These are phyloP conservation scores for Aspergillus fumigatiaffinis DNA, from an alignment of 2,329 filamentous ascomycete genomes.

Conservation along the genomic window DNA sequence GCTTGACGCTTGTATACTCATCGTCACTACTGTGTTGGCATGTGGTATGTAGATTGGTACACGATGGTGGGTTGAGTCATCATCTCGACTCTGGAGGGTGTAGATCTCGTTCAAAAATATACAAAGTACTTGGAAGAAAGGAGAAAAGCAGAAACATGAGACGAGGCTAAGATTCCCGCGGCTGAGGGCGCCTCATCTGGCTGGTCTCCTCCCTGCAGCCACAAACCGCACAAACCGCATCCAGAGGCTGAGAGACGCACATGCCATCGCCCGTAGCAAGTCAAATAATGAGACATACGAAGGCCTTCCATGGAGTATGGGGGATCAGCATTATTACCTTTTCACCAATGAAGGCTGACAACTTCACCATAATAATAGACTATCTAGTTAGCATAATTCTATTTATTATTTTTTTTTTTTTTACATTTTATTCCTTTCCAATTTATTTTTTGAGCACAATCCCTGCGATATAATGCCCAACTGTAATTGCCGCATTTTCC, in stretches of 20 bases:
- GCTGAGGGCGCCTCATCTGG: slow-evolving; percentile 1
- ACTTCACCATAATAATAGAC: too few relatives aligned
- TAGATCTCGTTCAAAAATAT: background rate
- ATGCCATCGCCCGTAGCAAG: background rate
- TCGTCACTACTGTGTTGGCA: background rate
- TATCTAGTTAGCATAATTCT: too few relatives aligned
- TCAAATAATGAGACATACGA: slow-evolving; percentile 1
- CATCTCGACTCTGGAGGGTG: background rate
- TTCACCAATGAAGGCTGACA: background rate
- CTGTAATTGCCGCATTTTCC: background rate
- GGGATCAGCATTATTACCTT: background rate
- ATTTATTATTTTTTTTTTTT: too few relatives aligned
- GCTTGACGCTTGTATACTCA: background rate
- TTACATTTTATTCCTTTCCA: too few relatives aligned
- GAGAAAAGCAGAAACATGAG: background rate
- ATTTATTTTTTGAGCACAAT: background rate
- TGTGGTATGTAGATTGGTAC: background rate
- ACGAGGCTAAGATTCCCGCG: slow-evolving; percentile 11
- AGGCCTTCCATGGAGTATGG: background rate
- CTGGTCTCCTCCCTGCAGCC: slow-evolving; percentile 9
- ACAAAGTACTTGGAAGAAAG: too few relatives aligned
- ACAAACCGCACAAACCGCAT: slow-evolving; percentile 9
- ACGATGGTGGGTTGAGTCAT: background rate
- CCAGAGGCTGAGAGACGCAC: slow-evolving; percentile 10
- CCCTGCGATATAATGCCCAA: background rate